Base-by-base conservation (phyloP, 1,284 basidiomycete species). In the Ceratobasidium sp. region DNA sequence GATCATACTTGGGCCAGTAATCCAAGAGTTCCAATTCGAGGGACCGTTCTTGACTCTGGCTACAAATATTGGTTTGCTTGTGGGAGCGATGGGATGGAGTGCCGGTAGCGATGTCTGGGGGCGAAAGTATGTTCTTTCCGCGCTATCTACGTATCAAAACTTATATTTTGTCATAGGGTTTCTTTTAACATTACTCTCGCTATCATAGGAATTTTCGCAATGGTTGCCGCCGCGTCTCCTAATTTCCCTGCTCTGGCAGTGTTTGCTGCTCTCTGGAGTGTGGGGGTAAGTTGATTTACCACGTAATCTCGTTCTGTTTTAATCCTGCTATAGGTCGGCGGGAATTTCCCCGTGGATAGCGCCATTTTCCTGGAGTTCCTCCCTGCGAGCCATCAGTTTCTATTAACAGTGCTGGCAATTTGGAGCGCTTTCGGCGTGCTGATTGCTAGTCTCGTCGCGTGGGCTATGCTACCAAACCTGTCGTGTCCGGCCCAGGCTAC, bases 281-380 rank as follows among this genome's bases (percentile, higher is more conserved):
- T 92, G 5, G 91, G 92, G 1, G 78, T 78, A 23, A 40, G 46
- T 55, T 69, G 46, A 78, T n/a, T 28, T 80, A 20, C 80, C 83
- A 3, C 81, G 82, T 15, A 82, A 81, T 81, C 86, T 85, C 79
- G 86, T 83, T 71, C 80, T 83, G 61, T 78, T 85, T 9, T 81
- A 83, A 23, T 83, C 83, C 42, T 81, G 23, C 10, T 15, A 84
- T 33, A 77, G 84, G 93, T 91, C 1, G 94, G 89, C 51, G 91
- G 91, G n/a, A 93, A 93, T 82, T 83, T 93, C 63, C 91, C 94
- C 0, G 93, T 95, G 6, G 94, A 95, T 83, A 92, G 93, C 18
- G 91, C 93, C 0, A 91, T 95, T 69, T 93, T 94, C 82, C 87
- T 95, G 15, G 90, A 91, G 81, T 90, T 91, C 78, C 83, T 91